Percentiles rank a stretch among this genome's conserved stretches.
Conservation (phyloP, 2,329 filamentous ascomycete species). For the Fusarium praegraminearum region DNA sequence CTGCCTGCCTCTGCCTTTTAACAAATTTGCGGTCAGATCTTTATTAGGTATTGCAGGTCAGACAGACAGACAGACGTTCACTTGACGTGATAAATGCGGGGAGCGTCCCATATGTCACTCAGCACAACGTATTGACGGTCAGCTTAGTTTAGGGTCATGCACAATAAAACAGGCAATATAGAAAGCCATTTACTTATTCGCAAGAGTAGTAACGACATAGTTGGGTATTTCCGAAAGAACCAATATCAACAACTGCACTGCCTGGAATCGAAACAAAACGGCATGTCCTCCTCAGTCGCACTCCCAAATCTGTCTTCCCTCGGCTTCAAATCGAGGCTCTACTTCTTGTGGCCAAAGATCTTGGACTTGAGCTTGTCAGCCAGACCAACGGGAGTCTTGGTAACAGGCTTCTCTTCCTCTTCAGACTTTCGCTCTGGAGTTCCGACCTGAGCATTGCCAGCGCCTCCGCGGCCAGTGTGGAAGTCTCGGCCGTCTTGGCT, state of each 20-base stretch:
- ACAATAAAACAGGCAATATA: constrained; percentile 17
- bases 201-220: constrained; percentile 38
- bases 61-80: background rate
- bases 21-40: constrained; percentile 14
- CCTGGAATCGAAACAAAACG: background rate
- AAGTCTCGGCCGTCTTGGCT: constrained; percentile 62
- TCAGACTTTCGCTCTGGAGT: constrained; percentile 50
- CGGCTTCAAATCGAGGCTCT: constrained; percentile 4
- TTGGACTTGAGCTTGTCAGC: constrained; percentile 70
- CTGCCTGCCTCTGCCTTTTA: background rate
- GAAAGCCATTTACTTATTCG: constrained; percentile 18
- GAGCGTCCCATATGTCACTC: constrained; percentile 14
- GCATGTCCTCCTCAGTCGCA: constrained; percentile 6
- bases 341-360: constrained; percentile 65
- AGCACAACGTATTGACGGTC: background rate
- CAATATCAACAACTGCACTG: constrained; percentile 28
- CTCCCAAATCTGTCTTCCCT: constrained; percentile 1
- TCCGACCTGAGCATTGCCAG: constrained; percentile 65
- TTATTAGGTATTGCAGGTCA: constrained; percentile 13
- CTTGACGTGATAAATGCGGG: background rate
- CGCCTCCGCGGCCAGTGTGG: constrained; percentile 71
- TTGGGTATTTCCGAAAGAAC: constrained; percentile 45
- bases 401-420: constrained; percentile 47
- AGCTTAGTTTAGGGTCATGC: constrained; percentile 1
- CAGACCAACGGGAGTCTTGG: constrained; percentile 56